Evolutionary conservation across 768 basidiomycete species (phyloP).

Genomic region (Boletus rubropictus): DNA sequence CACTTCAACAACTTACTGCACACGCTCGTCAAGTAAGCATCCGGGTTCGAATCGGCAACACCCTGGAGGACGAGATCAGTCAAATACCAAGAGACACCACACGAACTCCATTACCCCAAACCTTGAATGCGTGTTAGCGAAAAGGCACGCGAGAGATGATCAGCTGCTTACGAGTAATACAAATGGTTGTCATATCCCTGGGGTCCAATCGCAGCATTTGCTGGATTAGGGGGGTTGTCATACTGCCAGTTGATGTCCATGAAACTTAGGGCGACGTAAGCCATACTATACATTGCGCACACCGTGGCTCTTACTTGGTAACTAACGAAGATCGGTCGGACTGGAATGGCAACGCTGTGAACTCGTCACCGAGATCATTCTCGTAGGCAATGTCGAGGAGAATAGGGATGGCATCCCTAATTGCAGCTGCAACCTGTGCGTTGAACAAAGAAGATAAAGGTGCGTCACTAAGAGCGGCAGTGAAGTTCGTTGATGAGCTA

Average conservation of each 20-base stretch:
- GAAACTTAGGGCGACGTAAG: slow-evolving; percentile 43
- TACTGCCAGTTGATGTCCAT: slow-evolving; percentile 80
- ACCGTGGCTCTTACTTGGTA: slow-evolving; percentile 32
- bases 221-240: slow-evolving; percentile 65
- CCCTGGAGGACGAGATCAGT: slow-evolving; percentile 39
- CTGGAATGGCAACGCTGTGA: slow-evolving; percentile 20
- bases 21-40: slow-evolving; percentile 59
- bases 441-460: slow-evolving; percentile 20
- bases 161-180: slow-evolving; percentile 56
- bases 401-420: slow-evolving; percentile 35
- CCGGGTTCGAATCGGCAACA: slow-evolving; percentile 57
- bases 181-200: slow-evolving; percentile 76
- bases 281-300: not conserved
- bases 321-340: slow-evolving; percentile 25
- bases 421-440: slow-evolving; percentile 28
- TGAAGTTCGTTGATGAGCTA: slow-evolving; percentile 32
- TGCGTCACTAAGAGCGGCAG: slow-evolving; percentile 27
- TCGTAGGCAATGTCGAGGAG: slow-evolving; percentile 26
- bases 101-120: slow-evolving; percentile 46
- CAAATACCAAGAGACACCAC: not conserved
- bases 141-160: not conserved
- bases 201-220: slow-evolving; percentile 60
- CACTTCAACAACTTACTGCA: slow-evolving; percentile 52
- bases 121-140: slow-evolving; percentile 28
- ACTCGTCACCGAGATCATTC: slow-evolving; percentile 17